phyloP scores from a whole-genome alignment of 148 eudicot species.

The Bassia scoparia region DNA sequence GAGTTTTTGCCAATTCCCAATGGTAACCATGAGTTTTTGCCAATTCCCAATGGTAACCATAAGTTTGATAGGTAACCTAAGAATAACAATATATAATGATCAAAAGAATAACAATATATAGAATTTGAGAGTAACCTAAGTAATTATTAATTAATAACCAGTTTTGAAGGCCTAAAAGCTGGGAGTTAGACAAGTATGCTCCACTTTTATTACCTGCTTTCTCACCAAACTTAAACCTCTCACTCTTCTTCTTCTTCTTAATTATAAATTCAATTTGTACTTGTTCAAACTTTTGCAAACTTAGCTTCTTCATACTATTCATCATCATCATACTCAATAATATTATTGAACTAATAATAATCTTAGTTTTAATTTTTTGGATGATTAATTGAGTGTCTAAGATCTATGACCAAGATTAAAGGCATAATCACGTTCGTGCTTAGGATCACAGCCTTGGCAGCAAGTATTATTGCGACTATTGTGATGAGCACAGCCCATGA shows the following conservation, averaged over 20 bases:
- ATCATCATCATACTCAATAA: background rate
- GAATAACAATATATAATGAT: background rate
- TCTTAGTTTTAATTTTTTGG: background rate
- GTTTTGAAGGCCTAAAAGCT: slow-evolving; percentile 16
- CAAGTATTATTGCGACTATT: slow-evolving; percentile 50
- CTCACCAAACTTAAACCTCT: slow-evolving; percentile 24
- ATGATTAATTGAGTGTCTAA: background rate
- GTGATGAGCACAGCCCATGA: slow-evolving; percentile 72
- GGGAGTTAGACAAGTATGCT: slow-evolving; percentile 6
- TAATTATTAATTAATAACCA: background rate
- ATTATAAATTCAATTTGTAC: background rate
- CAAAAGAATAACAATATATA: slow-evolving; percentile 1
- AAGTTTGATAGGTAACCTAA: no score
- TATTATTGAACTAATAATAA: background rate
- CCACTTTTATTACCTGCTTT: slow-evolving; percentile 28
- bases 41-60: no score
- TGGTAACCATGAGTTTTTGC: no score
- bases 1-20: no score
- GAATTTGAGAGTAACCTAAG: slow-evolving; percentile 26
- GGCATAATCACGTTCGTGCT: slow-evolving; percentile 43
- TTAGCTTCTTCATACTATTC: background rate
- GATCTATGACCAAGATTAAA: slow-evolving; percentile 45
- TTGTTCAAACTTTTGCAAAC: background rate
- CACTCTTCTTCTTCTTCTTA: slow-evolving; percentile 1
- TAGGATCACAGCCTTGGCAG: slow-evolving; percentile 59